phyloP scores from a whole-genome alignment of 2,329 filamentous ascomycete species.

The Trichoderma sp. region DNA sequence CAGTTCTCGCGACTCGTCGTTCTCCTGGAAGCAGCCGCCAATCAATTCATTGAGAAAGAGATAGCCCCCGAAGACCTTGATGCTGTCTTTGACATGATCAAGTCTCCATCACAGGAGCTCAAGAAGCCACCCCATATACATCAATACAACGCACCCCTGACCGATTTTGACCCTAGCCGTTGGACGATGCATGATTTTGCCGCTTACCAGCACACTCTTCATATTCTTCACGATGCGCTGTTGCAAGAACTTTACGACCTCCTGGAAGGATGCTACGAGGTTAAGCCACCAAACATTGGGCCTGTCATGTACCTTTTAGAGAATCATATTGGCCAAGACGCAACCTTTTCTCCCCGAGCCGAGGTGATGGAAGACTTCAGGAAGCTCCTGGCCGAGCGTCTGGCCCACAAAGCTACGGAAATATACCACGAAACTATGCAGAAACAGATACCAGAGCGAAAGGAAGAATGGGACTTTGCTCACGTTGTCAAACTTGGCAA shows the following conservation, averaged over 20 bases:
- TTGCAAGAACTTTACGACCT: conserved; percentile 83
- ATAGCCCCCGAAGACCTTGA: conserved; percentile 80
- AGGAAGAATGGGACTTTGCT: conserved; percentile 84
- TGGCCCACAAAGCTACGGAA: conserved; percentile 72
- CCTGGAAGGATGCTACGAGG: conserved; percentile 85
- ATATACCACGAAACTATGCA: conserved; percentile 78
- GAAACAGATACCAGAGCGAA: conserved; percentile 73
- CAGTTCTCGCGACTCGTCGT: conserved; percentile 75
- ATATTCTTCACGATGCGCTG: conserved; percentile 74
- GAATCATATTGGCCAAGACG: conserved; percentile 77
- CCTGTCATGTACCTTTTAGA: conserved; percentile 78
- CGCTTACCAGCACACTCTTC: conserved; percentile 72
- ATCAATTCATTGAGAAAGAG: conserved; percentile 83
- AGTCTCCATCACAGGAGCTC: conserved; percentile 64
- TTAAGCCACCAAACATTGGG: conserved; percentile 79
- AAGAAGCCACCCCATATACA: conserved; percentile 62
- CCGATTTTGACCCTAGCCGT: conserved; percentile 55
- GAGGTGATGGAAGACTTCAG: conserved; percentile 72
- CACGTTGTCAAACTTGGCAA: conserved; percentile 89
- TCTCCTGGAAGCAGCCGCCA: conserved; percentile 78
- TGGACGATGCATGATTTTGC: conserved; percentile 71
- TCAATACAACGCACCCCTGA: conserved; percentile 49
- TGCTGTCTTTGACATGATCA: conserved; percentile 76
- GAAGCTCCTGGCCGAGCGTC: conserved; percentile 66
- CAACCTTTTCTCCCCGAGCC: conserved; percentile 67